Percentiles rank a stretch among this genome's conserved stretches.
These are phyloP conservation scores for Ustilago shanxiensis DNA, from an alignment of 1,284 basidiomycete species.

Conservation along the genomic window DNA sequence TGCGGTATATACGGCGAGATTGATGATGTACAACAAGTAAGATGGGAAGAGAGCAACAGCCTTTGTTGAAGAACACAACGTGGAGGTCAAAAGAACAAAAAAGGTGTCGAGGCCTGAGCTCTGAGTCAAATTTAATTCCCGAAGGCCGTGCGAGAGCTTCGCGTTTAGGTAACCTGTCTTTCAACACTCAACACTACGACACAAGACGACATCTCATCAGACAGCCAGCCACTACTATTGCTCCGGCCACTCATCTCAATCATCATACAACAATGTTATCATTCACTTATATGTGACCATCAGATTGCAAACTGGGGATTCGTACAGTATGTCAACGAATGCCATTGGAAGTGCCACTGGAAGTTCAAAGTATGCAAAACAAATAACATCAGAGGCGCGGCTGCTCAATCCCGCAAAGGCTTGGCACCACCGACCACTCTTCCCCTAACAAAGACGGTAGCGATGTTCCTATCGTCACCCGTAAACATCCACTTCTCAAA, in stretches of 20 bases:
- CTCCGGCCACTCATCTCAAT: not conserved
- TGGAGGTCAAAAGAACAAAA: constrained; percentile 1
- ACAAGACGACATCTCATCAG: not conserved
- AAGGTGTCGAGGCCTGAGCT: too few relatives aligned
- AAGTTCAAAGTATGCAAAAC: not conserved
- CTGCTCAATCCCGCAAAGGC: constrained; percentile 34
- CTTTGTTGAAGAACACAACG: not conserved
- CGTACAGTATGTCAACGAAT: not conserved
- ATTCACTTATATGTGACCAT: too few relatives aligned
- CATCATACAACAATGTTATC: not conserved
- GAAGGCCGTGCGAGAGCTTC: constrained; percentile 16
- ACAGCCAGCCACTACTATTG: not conserved
- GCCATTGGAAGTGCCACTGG: too few relatives aligned
- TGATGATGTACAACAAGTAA: not conserved
- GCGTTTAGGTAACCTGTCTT: constrained; percentile 7
- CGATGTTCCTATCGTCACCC: constrained; percentile 87
- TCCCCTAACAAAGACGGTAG: constrained; percentile 86
- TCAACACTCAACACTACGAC: not conserved
- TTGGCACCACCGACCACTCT: constrained; percentile 78
- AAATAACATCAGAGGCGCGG: not conserved
- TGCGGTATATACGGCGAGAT: not conserved
- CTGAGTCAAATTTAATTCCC: constrained; percentile 12
- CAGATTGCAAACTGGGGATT: not conserved
- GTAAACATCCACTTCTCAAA: constrained; percentile 68
- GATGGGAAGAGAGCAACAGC: not conserved